phyloP scores from a whole-genome alignment of 2,329 filamentous ascomycete genomes.

The Calonectria naviculata region DNA sequence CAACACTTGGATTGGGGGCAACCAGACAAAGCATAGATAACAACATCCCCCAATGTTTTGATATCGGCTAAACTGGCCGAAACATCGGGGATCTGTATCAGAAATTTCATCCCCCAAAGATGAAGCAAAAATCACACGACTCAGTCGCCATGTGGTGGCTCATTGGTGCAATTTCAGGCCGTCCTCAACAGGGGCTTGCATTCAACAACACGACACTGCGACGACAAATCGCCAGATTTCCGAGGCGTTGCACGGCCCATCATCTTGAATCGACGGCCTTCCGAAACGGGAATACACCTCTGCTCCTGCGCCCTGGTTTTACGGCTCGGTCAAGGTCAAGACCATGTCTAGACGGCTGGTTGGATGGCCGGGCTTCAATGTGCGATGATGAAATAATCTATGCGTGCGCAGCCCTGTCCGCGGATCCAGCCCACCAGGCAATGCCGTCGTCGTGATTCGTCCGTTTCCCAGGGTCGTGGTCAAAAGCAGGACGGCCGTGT shows the following conservation, averaged over 20 bases:
- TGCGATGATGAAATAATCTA: conserved; percentile 30
- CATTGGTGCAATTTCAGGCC: conserved; percentile 26
- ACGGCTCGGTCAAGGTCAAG: background rate
- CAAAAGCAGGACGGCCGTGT: conserved; percentile 7
- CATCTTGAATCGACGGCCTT: conserved; percentile 8
- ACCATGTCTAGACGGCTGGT: conserved; percentile 15
- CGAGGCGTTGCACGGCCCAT: conserved; percentile 17
- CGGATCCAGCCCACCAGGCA: conserved; percentile 19
- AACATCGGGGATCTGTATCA: background rate
- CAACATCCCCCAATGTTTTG: conserved; percentile 1
- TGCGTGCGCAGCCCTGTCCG: conserved; percentile 14
- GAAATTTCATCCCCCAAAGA: background rate
- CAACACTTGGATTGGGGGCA: conserved; percentile 4
- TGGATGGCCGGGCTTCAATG: conserved; percentile 35
- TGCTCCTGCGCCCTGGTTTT: background rate
- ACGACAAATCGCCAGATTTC: conserved; percentile 27
- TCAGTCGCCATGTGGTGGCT: background rate
- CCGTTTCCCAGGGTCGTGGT: conserved; percentile 15
- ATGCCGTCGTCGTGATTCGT: conserved; percentile 23
- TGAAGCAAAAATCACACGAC: conserved; percentile 13
- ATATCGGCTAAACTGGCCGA: background rate
- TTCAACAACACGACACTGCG: conserved; percentile 15
- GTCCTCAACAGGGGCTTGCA: conserved; percentile 14
- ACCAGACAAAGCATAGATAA: background rate
- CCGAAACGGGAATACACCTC: conserved; percentile 2